phyloP scores from a whole-genome alignment of 2,329 filamentous ascomycete species.

The Verticillium alfalfae region DNA sequence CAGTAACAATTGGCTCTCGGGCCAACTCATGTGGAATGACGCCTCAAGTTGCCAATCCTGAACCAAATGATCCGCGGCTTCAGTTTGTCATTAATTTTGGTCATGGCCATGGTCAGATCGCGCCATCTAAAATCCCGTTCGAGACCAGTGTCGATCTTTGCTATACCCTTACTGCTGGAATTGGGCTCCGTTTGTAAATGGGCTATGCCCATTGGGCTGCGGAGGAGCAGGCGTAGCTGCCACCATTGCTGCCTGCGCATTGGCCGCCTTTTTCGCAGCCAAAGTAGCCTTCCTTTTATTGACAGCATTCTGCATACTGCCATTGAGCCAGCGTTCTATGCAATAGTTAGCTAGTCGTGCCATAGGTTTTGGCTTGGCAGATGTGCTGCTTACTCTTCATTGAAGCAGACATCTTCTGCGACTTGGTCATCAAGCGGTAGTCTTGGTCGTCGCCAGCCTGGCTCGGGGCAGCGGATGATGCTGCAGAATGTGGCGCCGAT shows the following conservation, averaged over 20 bases:
- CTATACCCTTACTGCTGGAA: neutral
- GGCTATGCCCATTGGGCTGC: neutral
- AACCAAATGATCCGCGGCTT: neutral
- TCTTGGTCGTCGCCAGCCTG: conserved; percentile 38
- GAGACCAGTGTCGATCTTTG: neutral
- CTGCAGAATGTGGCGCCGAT: conserved; percentile 9
- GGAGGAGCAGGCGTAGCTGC: neutral
- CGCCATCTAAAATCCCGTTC: neutral
- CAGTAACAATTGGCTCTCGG: neutral
- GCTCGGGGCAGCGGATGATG: conserved; percentile 10
- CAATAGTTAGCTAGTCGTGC: conserved; percentile 16
- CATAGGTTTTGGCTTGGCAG: neutral
- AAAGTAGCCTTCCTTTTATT: conserved; percentile 56
- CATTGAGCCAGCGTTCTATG: conserved; percentile 53
- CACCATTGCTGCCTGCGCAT: conserved; percentile 23
- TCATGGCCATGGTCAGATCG: neutral
- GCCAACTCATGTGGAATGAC: neutral
- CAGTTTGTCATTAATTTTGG: neutral
- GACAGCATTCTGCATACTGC: conserved; percentile 55
- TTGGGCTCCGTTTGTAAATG: neutral
- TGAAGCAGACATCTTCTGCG: conserved; percentile 60
- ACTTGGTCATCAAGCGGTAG: conserved; percentile 58
- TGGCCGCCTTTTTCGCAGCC: conserved; percentile 50
- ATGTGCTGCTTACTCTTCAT: conserved; percentile 51
- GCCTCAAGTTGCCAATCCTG: neutral